These are phyloP conservation scores for Nakazawaea holstii DNA, from an alignment of 805 yeast genomes.

Conservation along the genomic window DNA sequence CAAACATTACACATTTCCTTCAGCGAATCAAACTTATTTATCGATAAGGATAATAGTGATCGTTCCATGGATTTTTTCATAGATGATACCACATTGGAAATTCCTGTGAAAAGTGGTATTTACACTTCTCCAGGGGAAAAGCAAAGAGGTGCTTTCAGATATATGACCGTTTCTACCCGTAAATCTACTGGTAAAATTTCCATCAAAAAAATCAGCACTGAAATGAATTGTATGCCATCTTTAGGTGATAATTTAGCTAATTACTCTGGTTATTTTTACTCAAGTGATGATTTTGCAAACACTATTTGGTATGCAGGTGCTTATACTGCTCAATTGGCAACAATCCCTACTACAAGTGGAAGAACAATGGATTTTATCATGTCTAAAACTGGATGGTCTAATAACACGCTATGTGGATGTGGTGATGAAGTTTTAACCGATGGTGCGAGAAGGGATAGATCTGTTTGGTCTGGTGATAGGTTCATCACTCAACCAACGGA, in stretches of 20 bases:
- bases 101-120: slow-evolving; percentile 7
- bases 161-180: slow-evolving; percentile 16
- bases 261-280: slow-evolving; percentile 9
- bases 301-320: slow-evolving; percentile 38
- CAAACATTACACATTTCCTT: slow-evolving; percentile 9
- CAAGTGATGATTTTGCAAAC: slow-evolving; percentile 42
- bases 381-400: slow-evolving; percentile 35
- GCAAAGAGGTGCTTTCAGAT: slow-evolving; percentile 12
- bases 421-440: slow-evolving; percentile 11
- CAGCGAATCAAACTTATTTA: slow-evolving; percentile 8
- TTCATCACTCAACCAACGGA: slow-evolving; percentile 10
- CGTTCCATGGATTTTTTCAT: slow-evolving; percentile 12
- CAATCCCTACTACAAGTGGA: slow-evolving; percentile 44
- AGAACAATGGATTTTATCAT: slow-evolving; percentile 25
- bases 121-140: slow-evolving; percentile 7
- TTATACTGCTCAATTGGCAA: slow-evolving; percentile 26
- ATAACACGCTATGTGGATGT: slow-evolving; percentile 12
- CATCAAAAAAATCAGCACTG: slow-evolving; percentile 4
- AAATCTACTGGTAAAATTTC: slow-evolving; percentile 27
- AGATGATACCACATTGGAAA: slow-evolving; percentile 10
- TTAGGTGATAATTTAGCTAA: slow-evolving; percentile 9
- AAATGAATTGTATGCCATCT: slow-evolving; percentile 12
- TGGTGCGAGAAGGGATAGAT: slow-evolving; percentile 13
- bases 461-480: slow-evolving; percentile 13
- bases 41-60: slow-evolving; percentile 8